phyloP scores from a whole-genome alignment of 345 rosid genomes.

The Litchi chinensis region DNA sequence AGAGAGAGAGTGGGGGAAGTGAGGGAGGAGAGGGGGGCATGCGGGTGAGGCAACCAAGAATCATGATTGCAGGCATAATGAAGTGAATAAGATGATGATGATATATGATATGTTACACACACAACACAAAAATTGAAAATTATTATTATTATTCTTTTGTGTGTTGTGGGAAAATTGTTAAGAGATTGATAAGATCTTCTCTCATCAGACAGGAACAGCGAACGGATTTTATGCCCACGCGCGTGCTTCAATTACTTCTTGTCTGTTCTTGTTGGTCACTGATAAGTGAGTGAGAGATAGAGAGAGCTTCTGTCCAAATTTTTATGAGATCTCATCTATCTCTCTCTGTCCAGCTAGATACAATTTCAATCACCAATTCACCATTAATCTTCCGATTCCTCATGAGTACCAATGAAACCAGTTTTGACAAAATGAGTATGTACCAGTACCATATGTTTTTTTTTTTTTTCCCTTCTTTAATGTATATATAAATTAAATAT shows the following conservation, averaged over 20 bases:
- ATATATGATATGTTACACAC: slow-evolving; percentile 22
- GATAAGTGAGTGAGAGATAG: background rate
- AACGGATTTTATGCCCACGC: slow-evolving; percentile 56
- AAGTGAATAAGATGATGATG: slow-evolving; percentile 66
- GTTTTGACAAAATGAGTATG: slow-evolving; percentile 21
- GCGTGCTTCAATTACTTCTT: slow-evolving; percentile 35
- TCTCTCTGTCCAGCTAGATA: background rate
- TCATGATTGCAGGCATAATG: slow-evolving; percentile 97
- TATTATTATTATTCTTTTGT: background rate
- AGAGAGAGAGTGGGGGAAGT: slow-evolving; percentile 8
- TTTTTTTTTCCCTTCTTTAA: too few relatives aligned
- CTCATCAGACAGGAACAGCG: slow-evolving; percentile 36
- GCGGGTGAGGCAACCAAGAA: slow-evolving; percentile 98
- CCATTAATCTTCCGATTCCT: slow-evolving; percentile 24
- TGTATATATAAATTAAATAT: too few relatives aligned
- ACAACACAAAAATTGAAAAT: background rate
- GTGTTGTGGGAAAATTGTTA: background rate
- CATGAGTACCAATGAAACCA: slow-evolving; percentile 32
- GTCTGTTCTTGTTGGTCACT: slow-evolving; percentile 2
- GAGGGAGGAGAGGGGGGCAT: slow-evolving; percentile 49
- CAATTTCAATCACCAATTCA: slow-evolving; percentile 25
- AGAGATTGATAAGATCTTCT: slow-evolving; percentile 20
- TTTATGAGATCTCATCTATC: slow-evolving; percentile 1
- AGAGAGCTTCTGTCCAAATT: background rate
- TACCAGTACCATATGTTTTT: background rate